Percentiles rank a stretch among this genome's conserved stretches.
phyloP scores from a whole-genome alignment of 2,329 filamentous ascomycete genomes.

The Talaromyces islandicus region DNA sequence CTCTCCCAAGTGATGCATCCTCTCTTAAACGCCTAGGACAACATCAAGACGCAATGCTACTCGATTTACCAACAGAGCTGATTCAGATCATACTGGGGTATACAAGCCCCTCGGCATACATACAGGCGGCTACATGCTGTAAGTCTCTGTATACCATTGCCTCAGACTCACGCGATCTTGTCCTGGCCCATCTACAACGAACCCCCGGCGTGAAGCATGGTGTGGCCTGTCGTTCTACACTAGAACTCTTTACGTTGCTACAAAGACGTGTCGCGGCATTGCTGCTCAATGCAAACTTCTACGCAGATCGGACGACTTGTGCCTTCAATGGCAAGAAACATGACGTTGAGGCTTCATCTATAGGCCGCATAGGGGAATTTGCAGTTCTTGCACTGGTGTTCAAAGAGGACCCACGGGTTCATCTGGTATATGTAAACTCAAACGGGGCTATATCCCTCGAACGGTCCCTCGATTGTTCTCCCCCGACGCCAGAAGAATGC shows the following conservation, averaged over 20 bases:
- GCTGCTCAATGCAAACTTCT: constrained; percentile 31
- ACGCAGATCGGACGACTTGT: constrained; percentile 24
- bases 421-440: constrained; percentile 18
- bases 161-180: constrained; percentile 25
- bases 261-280: constrained; percentile 23
- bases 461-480: constrained; percentile 6
- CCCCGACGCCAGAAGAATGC: constrained; percentile 19
- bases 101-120: constrained; percentile 28
- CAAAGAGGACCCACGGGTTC: constrained; percentile 23
- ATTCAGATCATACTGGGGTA: constrained; percentile 31
- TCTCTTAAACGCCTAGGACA: background rate
- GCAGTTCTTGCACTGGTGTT: constrained; percentile 22
- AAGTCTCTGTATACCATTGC: constrained; percentile 30
- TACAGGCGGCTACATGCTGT: constrained; percentile 33
- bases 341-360: constrained; percentile 28
- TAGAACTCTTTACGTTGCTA: constrained; percentile 27
- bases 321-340: constrained; percentile 21
- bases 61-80: constrained; percentile 34
- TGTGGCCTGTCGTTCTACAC: constrained; percentile 14
- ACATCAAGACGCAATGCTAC: constrained; percentile 18
- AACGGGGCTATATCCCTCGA: constrained; percentile 13
- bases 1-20: background rate
- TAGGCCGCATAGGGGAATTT: constrained; percentile 15
- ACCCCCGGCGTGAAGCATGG: constrained; percentile 26
- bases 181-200: constrained; percentile 30